Evolutionary conservation across 345 rosid species (phyloP).

Genomic region (Eucalyptus erythrocorys): DNA sequence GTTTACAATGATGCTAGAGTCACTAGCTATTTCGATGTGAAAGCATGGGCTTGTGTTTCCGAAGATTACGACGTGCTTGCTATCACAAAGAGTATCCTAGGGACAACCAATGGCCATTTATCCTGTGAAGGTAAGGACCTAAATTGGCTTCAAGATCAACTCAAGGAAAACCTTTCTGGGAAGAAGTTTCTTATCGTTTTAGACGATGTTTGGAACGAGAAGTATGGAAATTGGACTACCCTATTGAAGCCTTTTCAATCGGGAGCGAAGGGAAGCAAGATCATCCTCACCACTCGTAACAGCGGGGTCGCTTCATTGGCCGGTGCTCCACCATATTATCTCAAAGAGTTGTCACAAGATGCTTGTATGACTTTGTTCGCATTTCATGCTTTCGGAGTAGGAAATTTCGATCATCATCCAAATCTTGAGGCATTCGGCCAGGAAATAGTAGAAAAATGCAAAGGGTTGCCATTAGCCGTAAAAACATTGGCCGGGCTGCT

Average conservation of each 20-base stretch:
- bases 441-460: no score
- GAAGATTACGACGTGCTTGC: neutral
- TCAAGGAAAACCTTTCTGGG: accelerated
- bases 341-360: neutral
- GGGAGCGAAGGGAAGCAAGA: neutral
- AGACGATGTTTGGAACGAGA: neutral
- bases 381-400: neutral
- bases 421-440: accelerated
- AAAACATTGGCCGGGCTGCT: no score
- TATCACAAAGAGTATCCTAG: neutral
- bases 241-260: neutral
- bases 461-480: no score
- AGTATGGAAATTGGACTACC: neutral
- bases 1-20: neutral
- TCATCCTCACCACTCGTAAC: neutral
- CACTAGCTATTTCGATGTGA: accelerated
- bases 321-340: neutral
- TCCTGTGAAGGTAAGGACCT: neutral
- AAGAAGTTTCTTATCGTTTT: no score
- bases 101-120: accelerated
- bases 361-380: neutral
- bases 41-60: neutral
- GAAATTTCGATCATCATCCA: neutral
- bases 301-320: accelerated
- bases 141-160: neutral